Evolutionary conservation across 768 basidiomycete genomes (phyloP).

Genomic region (Boletus barrowsii): DNA sequence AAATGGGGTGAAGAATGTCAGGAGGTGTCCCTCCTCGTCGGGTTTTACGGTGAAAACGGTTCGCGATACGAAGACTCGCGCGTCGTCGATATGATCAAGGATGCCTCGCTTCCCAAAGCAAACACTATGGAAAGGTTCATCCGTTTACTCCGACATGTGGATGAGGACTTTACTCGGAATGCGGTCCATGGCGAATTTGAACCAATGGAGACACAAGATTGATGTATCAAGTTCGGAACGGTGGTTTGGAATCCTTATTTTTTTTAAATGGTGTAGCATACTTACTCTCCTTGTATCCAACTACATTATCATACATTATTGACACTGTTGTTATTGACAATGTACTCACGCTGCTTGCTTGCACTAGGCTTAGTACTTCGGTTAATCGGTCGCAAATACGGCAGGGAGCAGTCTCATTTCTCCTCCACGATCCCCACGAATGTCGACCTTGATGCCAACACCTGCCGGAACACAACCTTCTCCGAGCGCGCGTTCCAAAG

Average conservation of each 20-base stretch:
- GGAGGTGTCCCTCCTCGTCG: constrained; percentile 50
- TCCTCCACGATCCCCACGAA: constrained; percentile 45
- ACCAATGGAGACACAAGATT: not conserved
- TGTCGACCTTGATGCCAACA: constrained; percentile 62
- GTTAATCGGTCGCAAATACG: constrained; percentile 3
- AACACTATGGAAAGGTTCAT: constrained; percentile 50
- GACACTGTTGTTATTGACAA: too few relatives aligned
- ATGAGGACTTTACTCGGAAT: constrained; percentile 38
- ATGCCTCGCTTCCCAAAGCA: constrained; percentile 39
- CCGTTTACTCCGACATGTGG: constrained; percentile 45
- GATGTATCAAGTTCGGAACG: not conserved
- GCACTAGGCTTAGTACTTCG: too few relatives aligned
- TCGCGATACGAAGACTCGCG: constrained; percentile 45
- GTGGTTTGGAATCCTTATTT: not conserved
- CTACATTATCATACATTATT: not conserved
- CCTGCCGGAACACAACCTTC: constrained; percentile 77
- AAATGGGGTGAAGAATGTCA: constrained; percentile 46
- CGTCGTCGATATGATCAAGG: constrained; percentile 50
- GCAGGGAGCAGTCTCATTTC: constrained; percentile 34
- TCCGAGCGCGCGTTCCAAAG: constrained; percentile 65
- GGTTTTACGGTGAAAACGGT: constrained; percentile 57
- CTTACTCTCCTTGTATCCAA: not conserved
- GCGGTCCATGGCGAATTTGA: constrained; percentile 11
- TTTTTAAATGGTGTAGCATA: not conserved
- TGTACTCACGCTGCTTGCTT: too few relatives aligned